Percentiles rank a stretch among this genome's conserved stretches.
Evolutionary conservation across 768 basidiomycete species (phyloP).

Genomic region (Pulveroboletus ravenelii): DNA sequence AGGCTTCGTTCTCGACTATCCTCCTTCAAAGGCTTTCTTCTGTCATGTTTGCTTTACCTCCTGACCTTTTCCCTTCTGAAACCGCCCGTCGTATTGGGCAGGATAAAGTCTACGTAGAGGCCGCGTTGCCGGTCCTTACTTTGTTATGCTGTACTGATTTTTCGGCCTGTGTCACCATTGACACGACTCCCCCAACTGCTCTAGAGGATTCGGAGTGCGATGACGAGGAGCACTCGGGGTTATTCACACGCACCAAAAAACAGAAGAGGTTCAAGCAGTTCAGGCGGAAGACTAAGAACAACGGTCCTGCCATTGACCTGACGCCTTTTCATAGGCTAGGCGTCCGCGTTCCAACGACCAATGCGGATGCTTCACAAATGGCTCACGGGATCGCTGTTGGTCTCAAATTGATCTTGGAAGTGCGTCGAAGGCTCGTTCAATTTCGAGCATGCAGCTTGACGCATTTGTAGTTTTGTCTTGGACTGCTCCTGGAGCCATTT

Average conservation of each 20-base stretch:
- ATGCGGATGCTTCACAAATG: slow-evolving; percentile 14
- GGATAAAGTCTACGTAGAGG: slow-evolving; percentile 21
- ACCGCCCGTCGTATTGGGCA: slow-evolving; percentile 10
- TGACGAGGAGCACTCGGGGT: slow-evolving; percentile 1
- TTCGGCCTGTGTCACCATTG: neutral
- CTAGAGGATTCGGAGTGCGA: neutral
- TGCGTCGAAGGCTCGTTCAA: slow-evolving; percentile 1
- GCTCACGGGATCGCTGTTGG: slow-evolving; percentile 15
- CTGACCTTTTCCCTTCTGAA: slow-evolving; percentile 10
- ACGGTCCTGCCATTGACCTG: slow-evolving; percentile 18
- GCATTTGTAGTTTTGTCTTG: slow-evolving; percentile 23
- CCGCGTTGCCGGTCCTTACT: slow-evolving; percentile 18
- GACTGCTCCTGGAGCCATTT: slow-evolving; percentile 14
- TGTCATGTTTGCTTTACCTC: slow-evolving; percentile 22
- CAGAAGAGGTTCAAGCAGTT: slow-evolving; percentile 28
- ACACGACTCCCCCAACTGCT: neutral
- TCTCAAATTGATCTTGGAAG: slow-evolving; percentile 29
- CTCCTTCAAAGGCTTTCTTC: slow-evolving; percentile 27
- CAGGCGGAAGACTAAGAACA: slow-evolving; percentile 15
- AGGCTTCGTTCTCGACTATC: slow-evolving; percentile 14
- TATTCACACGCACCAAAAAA: slow-evolving; percentile 14
- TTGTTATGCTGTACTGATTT: slow-evolving; percentile 17
- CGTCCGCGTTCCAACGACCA: slow-evolving; percentile 21
- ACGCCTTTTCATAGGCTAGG: slow-evolving; percentile 30
- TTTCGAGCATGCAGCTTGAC: neutral